These are phyloP conservation scores for Colletotrichum nymphaeae DNA, from an alignment of 2,329 filamentous ascomycete species.

Conservation along the genomic window DNA sequence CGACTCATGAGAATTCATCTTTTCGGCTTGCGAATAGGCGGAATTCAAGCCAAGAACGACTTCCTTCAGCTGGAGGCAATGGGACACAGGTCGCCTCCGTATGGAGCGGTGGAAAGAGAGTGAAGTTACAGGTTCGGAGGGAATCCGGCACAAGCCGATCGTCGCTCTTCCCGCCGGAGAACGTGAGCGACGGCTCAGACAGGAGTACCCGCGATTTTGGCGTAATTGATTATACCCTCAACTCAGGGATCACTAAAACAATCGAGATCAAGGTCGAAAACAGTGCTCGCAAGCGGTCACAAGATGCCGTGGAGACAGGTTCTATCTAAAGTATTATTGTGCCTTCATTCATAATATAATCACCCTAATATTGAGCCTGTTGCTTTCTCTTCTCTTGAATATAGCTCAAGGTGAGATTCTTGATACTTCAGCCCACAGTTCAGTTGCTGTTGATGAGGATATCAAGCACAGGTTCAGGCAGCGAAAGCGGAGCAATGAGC, in stretches of 20 bases:
- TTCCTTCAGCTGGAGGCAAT: neutral
- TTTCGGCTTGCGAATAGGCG: neutral
- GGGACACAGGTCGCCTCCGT: neutral
- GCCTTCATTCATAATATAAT: neutral
- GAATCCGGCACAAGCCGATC: neutral
- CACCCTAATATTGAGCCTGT: neutral
- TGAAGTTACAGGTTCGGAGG: neutral
- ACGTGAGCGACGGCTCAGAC: neutral
- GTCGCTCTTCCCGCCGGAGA: neutral
- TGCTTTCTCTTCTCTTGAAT: neutral
- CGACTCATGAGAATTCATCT: neutral
- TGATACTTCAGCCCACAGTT: neutral
- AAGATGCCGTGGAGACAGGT: neutral
- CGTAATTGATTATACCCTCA: neutral
- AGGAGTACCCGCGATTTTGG: neutral
- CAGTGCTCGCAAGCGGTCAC: neutral
- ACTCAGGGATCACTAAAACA: neutral
- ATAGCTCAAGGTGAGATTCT: neutral
- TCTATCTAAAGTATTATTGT: neutral
- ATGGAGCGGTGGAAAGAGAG: neutral
- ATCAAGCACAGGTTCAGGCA: neutral
- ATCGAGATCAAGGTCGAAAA: neutral
- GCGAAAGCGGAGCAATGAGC: too few species aligned
- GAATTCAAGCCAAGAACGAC: neutral
- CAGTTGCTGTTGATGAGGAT: neutral